Evolutionary conservation across 1,284 basidiomycete species (phyloP), one percentile per base, ranked within the genome.

Genomic region (Xerocomus minutiporus): DNA sequence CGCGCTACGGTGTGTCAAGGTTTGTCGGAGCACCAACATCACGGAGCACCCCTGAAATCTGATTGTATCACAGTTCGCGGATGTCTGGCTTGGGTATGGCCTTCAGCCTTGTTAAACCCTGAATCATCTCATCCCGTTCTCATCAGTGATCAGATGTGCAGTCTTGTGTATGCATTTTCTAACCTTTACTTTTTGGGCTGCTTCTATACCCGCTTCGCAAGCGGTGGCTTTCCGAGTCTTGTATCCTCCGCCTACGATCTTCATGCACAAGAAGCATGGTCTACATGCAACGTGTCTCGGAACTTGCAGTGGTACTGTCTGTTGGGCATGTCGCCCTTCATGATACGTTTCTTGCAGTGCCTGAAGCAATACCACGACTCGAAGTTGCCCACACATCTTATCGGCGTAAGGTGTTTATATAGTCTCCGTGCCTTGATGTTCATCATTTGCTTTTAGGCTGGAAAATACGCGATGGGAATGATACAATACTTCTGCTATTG

Each of bases 291-390:
- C 17, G 32, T 48, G 6, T 4, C 42, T 44, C 39, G 26, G 2
- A 62, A 75, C 40, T 91, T 88, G 88, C 80, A 74, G n/a, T 66
- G 78, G 31, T 75, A 80, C 6, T 84, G 82, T 58, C 59, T 80
- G 2, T 71, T 88, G 25, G 81, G 72, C 0, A 59, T 73, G 3
- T 59, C 91, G 1, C 91, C 92, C 0, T 76, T 88, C 13, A 52
- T 89, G 1, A 74, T 84, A 32, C 92, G 95, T 73, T 67, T 94
- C 43, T 75, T 90, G 11, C 95, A 98, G 68, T 93, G 91, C 68
- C 63, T 96, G 40, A 88, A 86, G 61, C 91, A 95, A 75, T 97
- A 86, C 68, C 71, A 71, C 36, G 94, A 97, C 67, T 91, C 89
- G 8, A 73, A 75, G 40, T 71, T 88, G 29, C 62, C 74, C 28